phyloP scores from a whole-genome alignment of 768 basidiomycete species.

The Pleurotus tuoliensis region DNA sequence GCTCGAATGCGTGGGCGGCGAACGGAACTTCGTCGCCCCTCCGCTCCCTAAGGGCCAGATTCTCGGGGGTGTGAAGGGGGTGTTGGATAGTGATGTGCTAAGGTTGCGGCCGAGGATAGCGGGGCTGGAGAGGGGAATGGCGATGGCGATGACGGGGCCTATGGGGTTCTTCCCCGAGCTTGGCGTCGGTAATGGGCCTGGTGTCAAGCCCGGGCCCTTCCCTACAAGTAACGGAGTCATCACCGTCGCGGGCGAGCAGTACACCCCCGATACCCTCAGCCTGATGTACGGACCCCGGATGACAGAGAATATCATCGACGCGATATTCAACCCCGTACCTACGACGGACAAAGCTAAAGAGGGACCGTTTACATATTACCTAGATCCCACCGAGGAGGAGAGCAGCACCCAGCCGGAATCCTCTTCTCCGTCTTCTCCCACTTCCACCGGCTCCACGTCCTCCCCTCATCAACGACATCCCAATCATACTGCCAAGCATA shows the following conservation, averaged over 20 bases:
- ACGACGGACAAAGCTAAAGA: slow-evolving; percentile 35
- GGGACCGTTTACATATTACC: slow-evolving; percentile 40
- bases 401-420: background rate
- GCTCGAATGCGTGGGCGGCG: slow-evolving; percentile 49
- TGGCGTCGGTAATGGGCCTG: background rate
- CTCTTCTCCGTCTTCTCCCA: background rate
- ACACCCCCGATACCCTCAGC: slow-evolving; percentile 44
- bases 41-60: slow-evolving; percentile 72
- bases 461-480: background rate
- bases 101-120: slow-evolving; percentile 47
- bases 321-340: slow-evolving; percentile 70
- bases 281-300: slow-evolving; percentile 54
- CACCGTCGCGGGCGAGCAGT: slow-evolving; percentile 7
- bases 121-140: slow-evolving; percentile 36
- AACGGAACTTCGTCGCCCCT: slow-evolving; percentile 54
- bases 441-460: background rate
- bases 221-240: slow-evolving; percentile 3
- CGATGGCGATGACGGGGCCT: slow-evolving; percentile 40
- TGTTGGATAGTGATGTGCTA: slow-evolving; percentile 56
- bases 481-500: background rate
- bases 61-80: slow-evolving; percentile 58
- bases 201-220: background rate
- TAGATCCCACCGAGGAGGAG: slow-evolving; percentile 16
- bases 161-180: slow-evolving; percentile 1
- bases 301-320: slow-evolving; percentile 74